Evolutionary conservation across 2,329 filamentous ascomycete genomes (phyloP).

Genomic region (Phaeophleospora eucalypticola): DNA sequence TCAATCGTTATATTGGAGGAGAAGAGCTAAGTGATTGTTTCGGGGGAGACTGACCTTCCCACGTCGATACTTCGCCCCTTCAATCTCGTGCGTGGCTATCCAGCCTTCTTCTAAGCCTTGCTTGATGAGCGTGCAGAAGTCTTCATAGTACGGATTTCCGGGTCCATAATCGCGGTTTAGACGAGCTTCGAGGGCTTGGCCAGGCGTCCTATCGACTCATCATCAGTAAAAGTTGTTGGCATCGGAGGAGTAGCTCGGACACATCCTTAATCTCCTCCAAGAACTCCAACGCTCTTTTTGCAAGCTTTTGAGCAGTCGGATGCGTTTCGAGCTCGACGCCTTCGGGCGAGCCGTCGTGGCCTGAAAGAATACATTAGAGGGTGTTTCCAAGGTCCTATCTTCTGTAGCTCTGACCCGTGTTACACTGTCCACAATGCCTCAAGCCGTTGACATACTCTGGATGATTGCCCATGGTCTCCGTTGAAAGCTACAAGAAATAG

Average conservation of each 20-base stretch:
- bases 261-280: conserved; percentile 24
- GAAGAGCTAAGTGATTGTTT: neutral
- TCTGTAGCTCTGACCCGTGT: conserved; percentile 4
- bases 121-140: conserved; percentile 33
- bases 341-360: conserved; percentile 21
- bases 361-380: too few species aligned
- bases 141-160: conserved; percentile 35
- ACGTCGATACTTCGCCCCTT: conserved; percentile 45
- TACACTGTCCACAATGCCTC: conserved; percentile 13
- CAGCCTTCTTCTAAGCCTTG: conserved; percentile 37
- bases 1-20: neutral
- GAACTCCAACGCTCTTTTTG: conserved; percentile 20
- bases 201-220: conserved; percentile 30
- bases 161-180: conserved; percentile 36
- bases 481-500: neutral
- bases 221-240: neutral
- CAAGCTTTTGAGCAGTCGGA: conserved; percentile 23
- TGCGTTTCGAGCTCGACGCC: conserved; percentile 23
- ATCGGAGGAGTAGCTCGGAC: conserved; percentile 5
- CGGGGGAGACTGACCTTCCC: conserved; percentile 44
- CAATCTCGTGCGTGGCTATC: conserved; percentile 34
- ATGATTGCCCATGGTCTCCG: conserved; percentile 2
- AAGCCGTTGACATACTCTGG: conserved; percentile 12
- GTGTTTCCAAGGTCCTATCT: conserved; percentile 8
- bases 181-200: conserved; percentile 33